Conservation (phyloP, 2,329 filamentous ascomycete species). For the Colletotrichum eremochloae region DNA sequence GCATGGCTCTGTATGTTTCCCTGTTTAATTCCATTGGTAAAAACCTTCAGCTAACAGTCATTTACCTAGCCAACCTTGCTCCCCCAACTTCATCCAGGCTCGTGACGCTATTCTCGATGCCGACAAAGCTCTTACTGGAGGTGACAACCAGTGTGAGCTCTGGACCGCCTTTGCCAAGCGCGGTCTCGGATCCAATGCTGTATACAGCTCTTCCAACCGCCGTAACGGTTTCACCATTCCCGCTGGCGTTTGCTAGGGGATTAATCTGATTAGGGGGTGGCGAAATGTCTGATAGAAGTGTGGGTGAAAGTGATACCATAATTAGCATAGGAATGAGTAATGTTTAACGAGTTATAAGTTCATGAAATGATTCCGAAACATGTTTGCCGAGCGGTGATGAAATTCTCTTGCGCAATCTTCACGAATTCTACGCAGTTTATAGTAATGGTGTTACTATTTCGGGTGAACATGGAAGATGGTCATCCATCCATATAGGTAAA, state of each 20-base stretch:
- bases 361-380: neutral
- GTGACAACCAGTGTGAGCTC: slow-evolving; percentile 63
- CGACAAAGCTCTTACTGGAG: slow-evolving; percentile 64
- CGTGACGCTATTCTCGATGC: slow-evolving; percentile 69
- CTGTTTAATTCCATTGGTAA: neutral
- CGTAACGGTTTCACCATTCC: slow-evolving; percentile 51
- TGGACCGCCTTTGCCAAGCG: slow-evolving; percentile 70
- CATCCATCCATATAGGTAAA: neutral
- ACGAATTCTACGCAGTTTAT: too few species aligned
- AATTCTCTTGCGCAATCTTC: neutral
- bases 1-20: slow-evolving; percentile 58
- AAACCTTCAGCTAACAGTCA: neutral
- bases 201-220: slow-evolving; percentile 47
- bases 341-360: neutral
- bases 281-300: too few species aligned
- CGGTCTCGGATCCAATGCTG: slow-evolving; percentile 61
- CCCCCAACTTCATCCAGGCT: slow-evolving; percentile 65
- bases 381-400: too few species aligned
- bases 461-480: neutral
- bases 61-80: slow-evolving; percentile 63
- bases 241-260: slow-evolving; percentile 42
- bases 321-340: neutral
- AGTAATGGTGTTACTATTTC: fast-evolving
- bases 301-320: neutral
- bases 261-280: neutral